Base-by-base conservation (phyloP, 202 grass and related monocot genomes). In the Hordeum pubiflorum region DNA sequence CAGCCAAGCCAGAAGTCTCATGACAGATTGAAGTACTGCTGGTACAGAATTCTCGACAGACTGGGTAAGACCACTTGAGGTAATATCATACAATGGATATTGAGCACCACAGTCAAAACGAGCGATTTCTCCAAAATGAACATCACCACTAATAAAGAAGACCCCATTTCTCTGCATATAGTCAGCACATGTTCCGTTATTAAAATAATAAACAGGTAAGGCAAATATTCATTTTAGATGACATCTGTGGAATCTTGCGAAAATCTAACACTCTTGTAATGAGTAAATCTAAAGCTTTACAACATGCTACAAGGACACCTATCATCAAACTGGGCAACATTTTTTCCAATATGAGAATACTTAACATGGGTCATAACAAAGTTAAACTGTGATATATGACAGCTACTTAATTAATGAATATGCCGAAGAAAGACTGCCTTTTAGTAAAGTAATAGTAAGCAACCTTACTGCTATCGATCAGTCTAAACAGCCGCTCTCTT, bases 111-210 rank as follows among this genome's bases (percentile, higher is more conserved):
- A 97, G 27, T 97, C 90, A 37, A 92, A 94, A 63, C 88, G 89
- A 55, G 86, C 4, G n/a, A 97, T 94, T 84, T 97, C 94, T 89
- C 94, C 94, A 79, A 93, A 97, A 74, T 97, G 94, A 77, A 97
- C 84, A 89, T 97, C 94, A 15, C 92, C 94, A 77, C 94, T 97
- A 79, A 91, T 76, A 73, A 97, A 97, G 75, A 94, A 78, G 74
- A 92, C 83, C 83, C 94, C 89, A 86, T 59, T 83, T 87, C 92
- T 92, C 94, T 97, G 91, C 64, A 79, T 31, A 84, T 4, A 76
- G 50, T 52, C 58, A 29, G 17, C 75, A 23, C 17, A 84, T 52
- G 9, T 21, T 63, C 46, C 48, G 13, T 60, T 15, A 83, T 60
- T 15, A 83, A 62, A 76, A 26, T 23, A 70, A 55, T 33, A 10